phyloP scores from a whole-genome alignment of 257 asterid genomes.

The Gentiana straminea region DNA sequence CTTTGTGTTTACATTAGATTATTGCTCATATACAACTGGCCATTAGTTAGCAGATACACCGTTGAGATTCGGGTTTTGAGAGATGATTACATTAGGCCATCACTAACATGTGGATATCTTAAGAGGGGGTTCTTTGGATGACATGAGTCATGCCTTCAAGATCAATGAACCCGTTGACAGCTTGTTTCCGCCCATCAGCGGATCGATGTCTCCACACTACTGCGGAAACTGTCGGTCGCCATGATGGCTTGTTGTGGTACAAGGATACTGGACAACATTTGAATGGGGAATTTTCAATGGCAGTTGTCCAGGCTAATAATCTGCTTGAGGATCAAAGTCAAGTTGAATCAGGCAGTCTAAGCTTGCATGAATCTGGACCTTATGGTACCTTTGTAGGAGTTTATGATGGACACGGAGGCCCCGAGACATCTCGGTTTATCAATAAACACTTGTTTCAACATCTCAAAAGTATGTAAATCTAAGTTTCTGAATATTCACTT shows the following conservation, averaged over 20 bases:
- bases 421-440: constrained; percentile 58
- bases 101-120: constrained; percentile 30
- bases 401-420: constrained; percentile 80
- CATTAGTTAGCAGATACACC: constrained; percentile 1
- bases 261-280: constrained; percentile 60
- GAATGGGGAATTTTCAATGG: constrained; percentile 72
- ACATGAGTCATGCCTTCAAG: constrained; percentile 71
- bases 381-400: constrained; percentile 60
- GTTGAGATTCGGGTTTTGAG: not conserved
- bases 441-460: constrained; percentile 50
- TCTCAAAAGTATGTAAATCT: constrained; percentile 38
- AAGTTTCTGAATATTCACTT: constrained; percentile 14
- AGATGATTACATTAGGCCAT: constrained; percentile 10
- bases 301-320: constrained; percentile 74
- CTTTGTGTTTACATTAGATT: constrained; percentile 20
- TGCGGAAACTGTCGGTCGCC: constrained; percentile 47
- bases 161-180: constrained; percentile 50
- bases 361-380: constrained; percentile 45
- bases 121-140: constrained; percentile 51
- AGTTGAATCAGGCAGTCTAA: constrained; percentile 54
- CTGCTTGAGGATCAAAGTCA: constrained; percentile 70
- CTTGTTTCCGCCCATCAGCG: constrained; percentile 51
- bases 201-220: constrained; percentile 34
- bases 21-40: constrained; percentile 1
- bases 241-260: constrained; percentile 66